These are phyloP conservation scores for Xylaria grammica DNA, from an alignment of 495 filamentous ascomycete genomes.

Conservation along the genomic window DNA sequence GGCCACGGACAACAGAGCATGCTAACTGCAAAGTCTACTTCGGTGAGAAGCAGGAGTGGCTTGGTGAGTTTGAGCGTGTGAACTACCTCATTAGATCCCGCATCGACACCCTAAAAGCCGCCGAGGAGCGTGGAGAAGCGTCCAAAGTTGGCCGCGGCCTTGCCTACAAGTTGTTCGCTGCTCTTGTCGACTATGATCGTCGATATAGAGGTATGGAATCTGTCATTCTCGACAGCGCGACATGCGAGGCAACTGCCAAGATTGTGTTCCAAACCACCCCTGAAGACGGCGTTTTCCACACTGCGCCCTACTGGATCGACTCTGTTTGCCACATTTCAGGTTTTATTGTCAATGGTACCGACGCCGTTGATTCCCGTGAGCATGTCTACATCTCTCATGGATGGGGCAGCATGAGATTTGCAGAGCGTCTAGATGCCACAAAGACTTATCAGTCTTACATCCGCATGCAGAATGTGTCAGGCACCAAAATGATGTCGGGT, in stretches of 20 bases:
- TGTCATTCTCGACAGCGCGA: conserved; percentile 72
- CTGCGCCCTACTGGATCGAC: conserved; percentile 77
- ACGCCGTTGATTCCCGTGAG: conserved; percentile 70
- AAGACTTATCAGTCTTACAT: conserved; percentile 77
- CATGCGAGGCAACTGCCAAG: conserved; percentile 72
- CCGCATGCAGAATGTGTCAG: conserved; percentile 65
- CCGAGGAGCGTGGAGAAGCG: conserved; percentile 55
- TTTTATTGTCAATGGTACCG: conserved; percentile 81
- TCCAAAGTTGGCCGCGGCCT: conserved; percentile 70
- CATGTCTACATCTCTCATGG: conserved; percentile 79
- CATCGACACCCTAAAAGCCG: conserved; percentile 56
- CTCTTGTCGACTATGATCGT: conserved; percentile 70
- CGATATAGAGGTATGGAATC: conserved; percentile 77
- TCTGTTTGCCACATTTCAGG: conserved; percentile 71
- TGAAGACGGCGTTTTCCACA: conserved; percentile 66
- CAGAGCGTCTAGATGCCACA: conserved; percentile 63
- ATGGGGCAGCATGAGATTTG: conserved; percentile 76
- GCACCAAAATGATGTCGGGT: conserved; percentile 57
- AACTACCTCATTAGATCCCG: conserved; percentile 61
- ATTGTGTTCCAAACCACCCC: conserved; percentile 68
- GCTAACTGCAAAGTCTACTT: conserved; percentile 58
- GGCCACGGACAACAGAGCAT: conserved; percentile 51
- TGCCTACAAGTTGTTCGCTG: conserved; percentile 76
- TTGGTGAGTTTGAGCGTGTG: conserved; percentile 59
- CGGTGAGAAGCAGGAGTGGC: conserved; percentile 51